Evolutionary conservation across 768 basidiomycete species (phyloP), one percentile per base, ranked within the genome.

Genomic region (Auriscalpium microsporum): DNA sequence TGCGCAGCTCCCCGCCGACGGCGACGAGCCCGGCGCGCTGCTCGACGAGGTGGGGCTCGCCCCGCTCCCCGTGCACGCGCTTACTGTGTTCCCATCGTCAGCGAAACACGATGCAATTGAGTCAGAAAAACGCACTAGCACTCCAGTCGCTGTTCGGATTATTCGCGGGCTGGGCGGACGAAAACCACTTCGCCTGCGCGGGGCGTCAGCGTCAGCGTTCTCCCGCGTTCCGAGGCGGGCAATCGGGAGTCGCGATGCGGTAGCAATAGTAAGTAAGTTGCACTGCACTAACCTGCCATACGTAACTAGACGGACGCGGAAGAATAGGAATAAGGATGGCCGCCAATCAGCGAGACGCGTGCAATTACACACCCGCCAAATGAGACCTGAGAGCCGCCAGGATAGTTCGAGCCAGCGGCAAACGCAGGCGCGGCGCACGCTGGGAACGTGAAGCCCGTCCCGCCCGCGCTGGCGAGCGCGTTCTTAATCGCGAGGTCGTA

Each of bases 401-500:
- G 61, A 65, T 87, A 85, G 54, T 64, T 71, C 8, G 65, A 73
- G 16, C 80, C 79, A 9, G 77, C 64, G 50, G 72, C 70, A 62
- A 69, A 86, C 0, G 80, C 74, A 16, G 80, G 72, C 10, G 83
- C 80, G 42, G 77, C 73, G 64, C 83, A 87, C 50, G 78, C 59
- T 14, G 83, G 82, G 68, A 74, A 86, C 3, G 78, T 79, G 67
- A 86, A 87, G 8, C 84, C 83, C 16, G 80, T 81, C n/a, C 83
- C 82, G 48, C 84, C 83, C 37, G 83, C 80, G 13, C 79, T 78
- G 13, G 69, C 67, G 38, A 86, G 72, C 28, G 79, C 75, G 56
- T 77, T 75, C 69, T 87, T 86, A 57, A 85, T 78, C 7, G 75
- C 79, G 14, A 75, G 64, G 62, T 85, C 82, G 59, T 77, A 86